A percentile compares a stretch with the other conserved stretches of the same genome.
Evolutionary conservation across 2,329 filamentous ascomycete genomes (phyloP).

Genomic region (Xylaria sp.): DNA sequence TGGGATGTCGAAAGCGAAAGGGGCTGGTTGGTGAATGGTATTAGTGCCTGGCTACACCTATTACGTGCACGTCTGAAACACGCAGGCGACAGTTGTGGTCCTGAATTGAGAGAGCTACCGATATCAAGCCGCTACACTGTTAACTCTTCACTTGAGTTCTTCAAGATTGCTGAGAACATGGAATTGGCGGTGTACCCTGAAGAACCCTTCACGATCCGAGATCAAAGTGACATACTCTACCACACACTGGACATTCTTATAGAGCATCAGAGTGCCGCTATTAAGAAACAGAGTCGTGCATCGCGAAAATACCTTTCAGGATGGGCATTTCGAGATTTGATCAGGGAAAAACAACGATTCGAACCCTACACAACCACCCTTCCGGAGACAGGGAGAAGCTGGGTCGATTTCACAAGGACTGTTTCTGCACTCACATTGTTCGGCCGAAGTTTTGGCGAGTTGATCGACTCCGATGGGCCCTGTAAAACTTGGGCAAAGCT

Average conservation of each 20-base stretch:
- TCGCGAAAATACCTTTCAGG: too few species aligned
- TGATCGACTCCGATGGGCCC: conserved; percentile 14
- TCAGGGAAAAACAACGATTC: background rate
- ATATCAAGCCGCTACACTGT: background rate
- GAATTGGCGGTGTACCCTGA: background rate
- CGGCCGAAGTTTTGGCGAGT: conserved; percentile 31
- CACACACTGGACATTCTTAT: background rate
- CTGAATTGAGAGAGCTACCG: too few species aligned
- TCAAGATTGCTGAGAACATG: conserved; percentile 1
- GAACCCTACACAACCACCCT: background rate
- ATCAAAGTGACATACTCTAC: background rate
- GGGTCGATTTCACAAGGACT: conserved; percentile 35
- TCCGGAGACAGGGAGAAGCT: conserved; percentile 15
- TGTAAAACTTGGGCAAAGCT: conserved; percentile 1
- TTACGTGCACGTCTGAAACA: conserved; percentile 6
- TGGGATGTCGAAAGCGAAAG: conserved; percentile 6
- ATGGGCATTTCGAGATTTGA: too few species aligned
- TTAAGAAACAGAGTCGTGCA: too few species aligned
- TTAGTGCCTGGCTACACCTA: background rate
- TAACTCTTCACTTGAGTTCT: background rate
- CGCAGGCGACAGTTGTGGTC: too few species aligned
- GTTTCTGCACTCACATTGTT: conserved; percentile 34
- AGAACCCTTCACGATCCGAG: background rate
- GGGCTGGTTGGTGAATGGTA: conserved; percentile 8
- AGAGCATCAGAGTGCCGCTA: background rate